Base-by-base conservation (phyloP, 208 protist genomes). In the Acanthamoeba castellanii region DNA sequence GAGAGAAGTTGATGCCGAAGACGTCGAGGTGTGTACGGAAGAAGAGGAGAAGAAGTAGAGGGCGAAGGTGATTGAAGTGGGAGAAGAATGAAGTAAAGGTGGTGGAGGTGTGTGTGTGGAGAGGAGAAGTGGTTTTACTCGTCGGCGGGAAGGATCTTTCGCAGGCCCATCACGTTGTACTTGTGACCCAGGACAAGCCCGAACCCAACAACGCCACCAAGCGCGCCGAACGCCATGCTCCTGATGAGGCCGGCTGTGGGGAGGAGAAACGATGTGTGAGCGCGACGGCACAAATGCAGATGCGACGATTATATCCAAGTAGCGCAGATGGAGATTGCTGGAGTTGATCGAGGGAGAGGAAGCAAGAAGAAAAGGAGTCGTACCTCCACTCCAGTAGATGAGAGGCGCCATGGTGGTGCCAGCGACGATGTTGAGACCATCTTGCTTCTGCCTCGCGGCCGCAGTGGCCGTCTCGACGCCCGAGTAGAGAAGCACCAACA, bases 381-480 rank as follows among this genome's bases (percentile, higher is more conserved):
- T 90, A 90, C 82, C 82, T 45, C 82, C 82, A 66, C 82, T 90
- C 82, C 82, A 90, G 82, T 90, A 90, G n/a, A 90, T 90, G 82
- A 90, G 82, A 30, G 82, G 82, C n/a, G 82, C 82, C 32, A 90
- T 27, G 7, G 82, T 64, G 30, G 82, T 66, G 50, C 47, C 82
- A 37, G 82, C 37, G 52, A 90, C 59, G 82, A 90, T 90, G 82
- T 90, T 90, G 30, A 61, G n/a, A 37, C 82, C 59, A 34, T 90
- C 82, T 22, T 90, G 82, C 59, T 90, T 90, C 82, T 90, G 37
- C 82, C 82, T 59, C 34, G 82, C 82, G 30, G 30, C 30, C 9
- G 32, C 66, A 34, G 47, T 25, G 13, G 32, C 55, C 11, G 82
- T 64, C 59, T 90, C 82, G n/a, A 66, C 32, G 50, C 82, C 82